phyloP scores from a whole-genome alignment of 169 alveolate genomes.

The Theileria annulata region DNA sequence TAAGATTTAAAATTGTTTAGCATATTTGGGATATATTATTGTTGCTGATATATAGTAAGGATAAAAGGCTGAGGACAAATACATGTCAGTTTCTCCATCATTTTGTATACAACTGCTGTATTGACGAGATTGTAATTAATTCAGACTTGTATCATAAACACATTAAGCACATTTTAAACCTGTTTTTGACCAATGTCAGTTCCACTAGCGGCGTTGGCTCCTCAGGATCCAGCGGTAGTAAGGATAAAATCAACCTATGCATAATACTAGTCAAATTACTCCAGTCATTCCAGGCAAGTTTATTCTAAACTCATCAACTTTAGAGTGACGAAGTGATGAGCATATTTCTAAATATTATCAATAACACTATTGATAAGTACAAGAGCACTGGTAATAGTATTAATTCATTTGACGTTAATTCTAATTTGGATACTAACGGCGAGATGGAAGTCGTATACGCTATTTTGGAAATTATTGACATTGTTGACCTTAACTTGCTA shows the following conservation, averaged over 20 bases:
- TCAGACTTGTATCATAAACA: conserved; percentile 62
- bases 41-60: conserved; percentile 57
- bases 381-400: not conserved
- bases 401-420: not conserved
- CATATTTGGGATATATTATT: conserved; percentile 66
- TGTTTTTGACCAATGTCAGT: conserved; percentile 6
- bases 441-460: not conserved
- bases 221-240: conserved; percentile 22
- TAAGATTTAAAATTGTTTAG: not conserved
- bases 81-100: conserved; percentile 49
- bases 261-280: conserved; percentile 13
- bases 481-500: conserved; percentile 25
- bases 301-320: not conserved
- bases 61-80: conserved; percentile 58
- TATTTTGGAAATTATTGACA: conserved; percentile 13
- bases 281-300: conserved; percentile 27
- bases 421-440: not conserved
- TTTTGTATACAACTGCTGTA: conserved; percentile 62
- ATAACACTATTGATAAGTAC: not conserved
- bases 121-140: conserved; percentile 68
- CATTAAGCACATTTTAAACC: conserved; percentile 59
- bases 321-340: not conserved
- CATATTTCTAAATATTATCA: not conserved
- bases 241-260: conserved; percentile 28
- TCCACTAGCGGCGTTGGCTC: conserved; percentile 61